Conservation (phyloP, 371 early-diverging fungal species). For the Saksenaea oblongispora region DNA sequence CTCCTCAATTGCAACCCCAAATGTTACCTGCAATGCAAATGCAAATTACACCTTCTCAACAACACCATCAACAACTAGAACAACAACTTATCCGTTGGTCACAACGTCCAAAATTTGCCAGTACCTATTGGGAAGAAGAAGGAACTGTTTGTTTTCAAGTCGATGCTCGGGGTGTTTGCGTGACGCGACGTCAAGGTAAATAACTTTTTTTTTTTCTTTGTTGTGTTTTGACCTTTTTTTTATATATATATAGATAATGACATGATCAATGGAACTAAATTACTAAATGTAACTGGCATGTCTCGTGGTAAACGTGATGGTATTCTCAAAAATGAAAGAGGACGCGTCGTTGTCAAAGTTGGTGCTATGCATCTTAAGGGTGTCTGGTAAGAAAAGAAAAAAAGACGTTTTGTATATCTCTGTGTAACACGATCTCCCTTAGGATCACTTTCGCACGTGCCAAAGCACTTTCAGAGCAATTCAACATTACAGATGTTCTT, state of each 20-base stretch:
- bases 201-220: neutral
- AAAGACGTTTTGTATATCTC: neutral
- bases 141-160: neutral
- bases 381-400: constrained; percentile 64
- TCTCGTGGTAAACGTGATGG: constrained; percentile 87
- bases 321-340: constrained; percentile 84
- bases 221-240: neutral
- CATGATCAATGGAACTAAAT: constrained; percentile 86
- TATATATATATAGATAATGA: constrained; percentile 60
- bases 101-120: neutral
- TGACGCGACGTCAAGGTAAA: constrained; percentile 1
- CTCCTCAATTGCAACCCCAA: neutral
- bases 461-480: constrained; percentile 65
- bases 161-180: neutral
- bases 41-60: constrained; percentile 1
- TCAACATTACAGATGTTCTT: constrained; percentile 66
- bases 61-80: constrained; percentile 1
- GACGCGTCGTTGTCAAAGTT: constrained; percentile 80
- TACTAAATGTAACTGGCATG: constrained; percentile 85
- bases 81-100: constrained; percentile 5
- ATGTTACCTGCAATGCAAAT: neutral
- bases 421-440: neutral
- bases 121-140: constrained; percentile 2
- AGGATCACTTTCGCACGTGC: constrained; percentile 78
- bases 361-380: constrained; percentile 91